These are phyloP conservation scores for Hypholoma sublateritium DNA, from an alignment of 768 basidiomycete genomes.

Conservation along the genomic window DNA sequence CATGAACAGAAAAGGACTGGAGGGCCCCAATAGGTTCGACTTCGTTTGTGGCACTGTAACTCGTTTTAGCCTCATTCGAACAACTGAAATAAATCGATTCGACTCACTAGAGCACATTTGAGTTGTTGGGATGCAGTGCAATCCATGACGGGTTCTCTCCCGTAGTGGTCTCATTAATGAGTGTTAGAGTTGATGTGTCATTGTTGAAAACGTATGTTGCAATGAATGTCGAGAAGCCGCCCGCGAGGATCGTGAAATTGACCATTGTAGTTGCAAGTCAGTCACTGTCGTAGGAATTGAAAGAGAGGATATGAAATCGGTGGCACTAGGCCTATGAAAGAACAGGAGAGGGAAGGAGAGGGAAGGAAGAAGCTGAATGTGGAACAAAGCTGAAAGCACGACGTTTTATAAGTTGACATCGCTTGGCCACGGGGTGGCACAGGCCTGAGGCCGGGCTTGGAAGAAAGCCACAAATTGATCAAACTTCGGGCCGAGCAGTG, in stretches of 20 bases:
- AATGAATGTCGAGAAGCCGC: conserved; percentile 45
- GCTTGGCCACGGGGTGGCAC: too few relatives aligned
- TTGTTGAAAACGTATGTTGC: conserved; percentile 53
- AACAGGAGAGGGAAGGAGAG: not conserved
- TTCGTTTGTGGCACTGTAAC: conserved; percentile 54
- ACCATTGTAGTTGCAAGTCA: conserved; percentile 30
- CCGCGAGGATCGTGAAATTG: conserved; percentile 48
- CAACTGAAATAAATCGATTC: not conserved
- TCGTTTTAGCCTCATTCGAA: not conserved
- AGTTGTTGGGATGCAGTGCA: conserved; percentile 48
- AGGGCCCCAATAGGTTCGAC: conserved; percentile 38
- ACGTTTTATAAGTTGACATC: too few relatives aligned
- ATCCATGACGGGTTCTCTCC: conserved; percentile 62
- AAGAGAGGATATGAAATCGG: not conserved
- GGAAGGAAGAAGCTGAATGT: not conserved
- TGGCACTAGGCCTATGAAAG: not conserved
- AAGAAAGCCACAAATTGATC: too few relatives aligned
- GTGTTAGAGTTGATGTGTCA: conserved; percentile 42
- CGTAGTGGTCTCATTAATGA: conserved; percentile 43
- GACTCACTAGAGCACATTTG: conserved; percentile 59
- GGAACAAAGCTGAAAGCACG: too few relatives aligned
- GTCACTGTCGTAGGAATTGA: not conserved
- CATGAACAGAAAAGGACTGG: conserved; percentile 52
- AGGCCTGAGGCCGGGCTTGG: too few relatives aligned
- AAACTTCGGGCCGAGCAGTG: too few relatives aligned